These are phyloP conservation scores for Heritiera fomes DNA, from an alignment of 345 rosid genomes.

Conservation along the genomic window DNA sequence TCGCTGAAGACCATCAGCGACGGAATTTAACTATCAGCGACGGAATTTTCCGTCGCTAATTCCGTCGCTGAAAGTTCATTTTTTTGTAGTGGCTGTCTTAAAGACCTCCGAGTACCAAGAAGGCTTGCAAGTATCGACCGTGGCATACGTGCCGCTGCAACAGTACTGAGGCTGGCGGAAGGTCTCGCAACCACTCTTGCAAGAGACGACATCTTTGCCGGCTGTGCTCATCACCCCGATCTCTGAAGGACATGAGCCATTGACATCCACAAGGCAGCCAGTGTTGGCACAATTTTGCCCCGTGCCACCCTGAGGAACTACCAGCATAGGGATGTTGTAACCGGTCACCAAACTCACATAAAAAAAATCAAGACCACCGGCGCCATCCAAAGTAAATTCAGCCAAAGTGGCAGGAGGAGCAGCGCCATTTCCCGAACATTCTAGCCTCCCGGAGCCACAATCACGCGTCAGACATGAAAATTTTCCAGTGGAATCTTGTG, in stretches of 20 bases:
- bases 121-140: slow-evolving; percentile 80
- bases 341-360: slow-evolving; percentile 95
- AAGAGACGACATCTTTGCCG: slow-evolving; percentile 53
- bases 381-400: slow-evolving; percentile 79
- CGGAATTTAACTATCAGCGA: too few relatives aligned
- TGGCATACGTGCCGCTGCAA: slow-evolving; percentile 66
- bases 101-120: slow-evolving; percentile 71
- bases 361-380: slow-evolving; percentile 68
- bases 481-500: slow-evolving; percentile 58
- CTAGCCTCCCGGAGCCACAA: slow-evolving; percentile 73
- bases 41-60: too few relatives aligned
- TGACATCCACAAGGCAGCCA: slow-evolving; percentile 76
- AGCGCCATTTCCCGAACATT: slow-evolving; percentile 80
- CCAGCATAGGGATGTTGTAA: slow-evolving; percentile 83
- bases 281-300: slow-evolving; percentile 69
- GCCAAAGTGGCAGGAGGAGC: slow-evolving; percentile 82
- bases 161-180: slow-evolving; percentile 77
- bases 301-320: slow-evolving; percentile 75
- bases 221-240: slow-evolving; percentile 56
- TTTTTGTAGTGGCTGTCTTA: too few relatives aligned
- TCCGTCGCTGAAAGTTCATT: too few relatives aligned
- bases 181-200: slow-evolving; percentile 92
- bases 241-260: slow-evolving; percentile 76
- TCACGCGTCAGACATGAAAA: slow-evolving; percentile 82
- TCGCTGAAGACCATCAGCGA: too few relatives aligned